phyloP scores from a whole-genome alignment of 2,329 filamentous ascomycete genomes.

The Colletotrichum siamense region DNA sequence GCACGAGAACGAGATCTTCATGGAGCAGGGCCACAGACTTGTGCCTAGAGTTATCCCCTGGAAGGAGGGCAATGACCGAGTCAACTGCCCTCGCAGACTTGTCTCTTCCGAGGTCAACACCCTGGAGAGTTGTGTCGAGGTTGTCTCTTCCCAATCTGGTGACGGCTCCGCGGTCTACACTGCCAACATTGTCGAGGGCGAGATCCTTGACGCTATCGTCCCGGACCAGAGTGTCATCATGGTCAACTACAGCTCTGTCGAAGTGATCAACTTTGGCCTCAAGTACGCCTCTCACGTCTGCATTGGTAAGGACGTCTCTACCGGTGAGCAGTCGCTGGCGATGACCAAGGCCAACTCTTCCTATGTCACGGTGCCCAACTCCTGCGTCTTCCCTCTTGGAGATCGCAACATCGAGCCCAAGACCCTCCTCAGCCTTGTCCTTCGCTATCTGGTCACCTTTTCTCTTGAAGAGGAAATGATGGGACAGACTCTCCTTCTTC shows the following conservation, averaged over 20 bases:
- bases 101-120: slow-evolving; percentile 38
- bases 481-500: slow-evolving; percentile 30
- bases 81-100: slow-evolving; percentile 42
- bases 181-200: slow-evolving; percentile 15
- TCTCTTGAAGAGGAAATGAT: slow-evolving; percentile 13
- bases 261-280: slow-evolving; percentile 30
- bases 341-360: slow-evolving; percentile 39
- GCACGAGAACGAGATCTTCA: slow-evolving; percentile 32
- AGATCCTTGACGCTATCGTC: slow-evolving; percentile 14
- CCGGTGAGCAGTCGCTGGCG: slow-evolving; percentile 29
- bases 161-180: slow-evolving; percentile 27
- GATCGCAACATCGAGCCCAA: slow-evolving; percentile 18
- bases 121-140: slow-evolving; percentile 32
- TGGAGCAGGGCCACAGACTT: slow-evolving; percentile 35
- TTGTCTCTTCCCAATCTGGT: slow-evolving; percentile 23
- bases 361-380: slow-evolving; percentile 30
- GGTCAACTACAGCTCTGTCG: slow-evolving; percentile 42
- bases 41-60: slow-evolving; percentile 46
- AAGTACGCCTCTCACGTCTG: slow-evolving; percentile 33
- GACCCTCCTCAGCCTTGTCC: slow-evolving; percentile 27
- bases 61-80: slow-evolving; percentile 39
- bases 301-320: slow-evolving; percentile 33
- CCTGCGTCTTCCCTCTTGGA: slow-evolving; percentile 22
- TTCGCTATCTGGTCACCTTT: slow-evolving; percentile 27
- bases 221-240: slow-evolving; percentile 25